These are phyloP conservation scores for Phaseolus lunatus DNA, from an alignment of 306 rosid species.

Conservation along the genomic window DNA sequence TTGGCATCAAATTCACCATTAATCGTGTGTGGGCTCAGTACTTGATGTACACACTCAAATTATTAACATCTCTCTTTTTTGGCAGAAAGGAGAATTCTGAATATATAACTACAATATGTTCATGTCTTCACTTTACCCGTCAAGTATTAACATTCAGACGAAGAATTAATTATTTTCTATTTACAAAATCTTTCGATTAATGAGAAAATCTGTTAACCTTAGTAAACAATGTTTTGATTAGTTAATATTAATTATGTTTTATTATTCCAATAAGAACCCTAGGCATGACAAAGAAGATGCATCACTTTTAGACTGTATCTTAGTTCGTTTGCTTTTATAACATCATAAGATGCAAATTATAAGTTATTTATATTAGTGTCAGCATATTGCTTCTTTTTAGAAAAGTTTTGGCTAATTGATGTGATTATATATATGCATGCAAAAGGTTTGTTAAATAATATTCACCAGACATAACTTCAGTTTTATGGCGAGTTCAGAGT, in stretches of 20 bases:
- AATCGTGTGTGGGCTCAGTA: not conserved
- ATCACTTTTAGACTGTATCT: slow-evolving; percentile 41
- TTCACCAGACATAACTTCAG: slow-evolving; percentile 38
- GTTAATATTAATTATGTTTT: slow-evolving; percentile 40
- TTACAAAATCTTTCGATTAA: slow-evolving; percentile 49
- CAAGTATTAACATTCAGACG: slow-evolving; percentile 23
- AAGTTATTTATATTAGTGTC: slow-evolving; percentile 28
- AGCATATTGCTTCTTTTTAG: slow-evolving; percentile 47
- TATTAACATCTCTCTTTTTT: not conserved
- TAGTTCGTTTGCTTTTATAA: slow-evolving; percentile 34
- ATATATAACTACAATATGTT: slow-evolving; percentile 13
- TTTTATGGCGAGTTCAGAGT: slow-evolving; percentile 29
- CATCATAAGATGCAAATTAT: slow-evolving; percentile 35
- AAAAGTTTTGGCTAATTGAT: slow-evolving; percentile 42
- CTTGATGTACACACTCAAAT: not conserved
- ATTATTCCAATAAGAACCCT: slow-evolving; percentile 41
- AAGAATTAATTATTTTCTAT: not conserved
- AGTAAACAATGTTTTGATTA: slow-evolving; percentile 40
- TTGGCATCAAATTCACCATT: not conserved
- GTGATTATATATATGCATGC: slow-evolving; percentile 32
- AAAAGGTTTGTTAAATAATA: slow-evolving; percentile 31
- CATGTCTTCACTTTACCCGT: slow-evolving; percentile 19
- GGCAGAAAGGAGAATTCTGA: not conserved
- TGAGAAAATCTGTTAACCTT: slow-evolving; percentile 49
- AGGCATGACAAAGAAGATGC: slow-evolving; percentile 49